Evolutionary conservation across 306 rosid species (phyloP).

Genomic region (Pterocarpus santalinus): DNA sequence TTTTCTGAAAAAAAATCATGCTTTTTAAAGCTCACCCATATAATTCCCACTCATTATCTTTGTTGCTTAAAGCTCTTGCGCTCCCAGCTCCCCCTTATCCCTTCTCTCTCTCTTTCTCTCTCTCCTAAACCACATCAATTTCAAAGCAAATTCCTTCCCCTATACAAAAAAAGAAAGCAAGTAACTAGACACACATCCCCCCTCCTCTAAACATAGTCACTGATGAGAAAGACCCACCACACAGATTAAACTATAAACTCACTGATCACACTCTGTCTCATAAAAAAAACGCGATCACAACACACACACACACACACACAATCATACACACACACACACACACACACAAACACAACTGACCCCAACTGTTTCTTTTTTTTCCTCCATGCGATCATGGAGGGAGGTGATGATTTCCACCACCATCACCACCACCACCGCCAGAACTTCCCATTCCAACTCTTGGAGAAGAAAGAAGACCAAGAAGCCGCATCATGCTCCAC

Average conservation of each 20-base stretch:
- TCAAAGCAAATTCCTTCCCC: constrained; percentile 42
- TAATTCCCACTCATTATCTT: constrained; percentile 88
- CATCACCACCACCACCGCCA: constrained; percentile 71
- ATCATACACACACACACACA: background rate
- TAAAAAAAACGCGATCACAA: background rate
- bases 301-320: background rate
- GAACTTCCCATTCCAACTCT: constrained; percentile 78
- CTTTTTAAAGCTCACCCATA: constrained; percentile 76
- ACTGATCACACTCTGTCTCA: constrained; percentile 39
- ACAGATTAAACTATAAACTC: constrained; percentile 36
- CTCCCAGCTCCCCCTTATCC: constrained; percentile 42
- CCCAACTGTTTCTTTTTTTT: background rate
- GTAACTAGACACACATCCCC: constrained; percentile 6
- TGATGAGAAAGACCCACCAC: constrained; percentile 39
- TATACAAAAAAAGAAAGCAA: constrained; percentile 34
- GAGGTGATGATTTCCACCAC: constrained; percentile 67
- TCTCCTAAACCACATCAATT: constrained; percentile 38
- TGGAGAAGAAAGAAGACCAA: constrained; percentile 82
- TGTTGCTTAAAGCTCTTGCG: constrained; percentile 75
- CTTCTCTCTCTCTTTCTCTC: background rate
- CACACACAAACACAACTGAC: background rate
- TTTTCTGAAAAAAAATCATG: constrained; percentile 40
- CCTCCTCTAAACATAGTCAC: constrained; percentile 22
- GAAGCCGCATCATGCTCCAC: constrained; percentile 64
- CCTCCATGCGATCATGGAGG: constrained; percentile 81